Base-by-base conservation (phyloP, 306 rosid genomes). In the Ochetophila trinervis region DNA sequence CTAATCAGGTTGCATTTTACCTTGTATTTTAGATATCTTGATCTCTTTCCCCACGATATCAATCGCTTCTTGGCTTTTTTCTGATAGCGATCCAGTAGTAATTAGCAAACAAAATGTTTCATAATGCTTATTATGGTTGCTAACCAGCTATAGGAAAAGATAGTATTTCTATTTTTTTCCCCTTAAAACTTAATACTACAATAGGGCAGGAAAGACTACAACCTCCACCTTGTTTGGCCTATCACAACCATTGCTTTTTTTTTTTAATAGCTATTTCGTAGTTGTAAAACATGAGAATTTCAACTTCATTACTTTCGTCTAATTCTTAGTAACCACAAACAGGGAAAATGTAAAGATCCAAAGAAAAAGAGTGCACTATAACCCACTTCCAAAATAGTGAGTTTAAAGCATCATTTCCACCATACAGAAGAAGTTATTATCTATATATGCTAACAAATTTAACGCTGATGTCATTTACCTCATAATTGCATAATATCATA, bases 1-100 rank as follows among this genome's bases (percentile, higher is more conserved):
- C 63, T 51, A 70, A 66, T 60, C 15, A 37, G 53, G 69, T 66
- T 55, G 57, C 68, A 60, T 44, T 76, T 49, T 77, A 71, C 74
- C 81, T 71, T 55, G 74, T 53, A 34, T 47, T 67, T 66, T 62
- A 66, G 77, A 77, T 37, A 61, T 70, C 66, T 71, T 40, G 70
- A 72, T 21, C 65, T 60, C 56, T 60, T 62, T 50, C 45, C 61
- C 69, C 71, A 8, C 13, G 19, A 72, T 55, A 73, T 53, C 71
- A 67, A 73, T 78, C 57, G 75, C 67, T 71, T 74, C 57, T 68
- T 77, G 75, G 75, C 60, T 45, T 42, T 20, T 59, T 74, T 63
- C 72, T 73, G 78, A 47, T 57, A 63, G 67, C 57, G 75, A 78
- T 74, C 76, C 65, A 78, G 49, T 8, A 20, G 60, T 51, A 60